Evolutionary conservation across 1,284 basidiomycete genomes (phyloP).

Genomic region (Puccinia triticina): DNA sequence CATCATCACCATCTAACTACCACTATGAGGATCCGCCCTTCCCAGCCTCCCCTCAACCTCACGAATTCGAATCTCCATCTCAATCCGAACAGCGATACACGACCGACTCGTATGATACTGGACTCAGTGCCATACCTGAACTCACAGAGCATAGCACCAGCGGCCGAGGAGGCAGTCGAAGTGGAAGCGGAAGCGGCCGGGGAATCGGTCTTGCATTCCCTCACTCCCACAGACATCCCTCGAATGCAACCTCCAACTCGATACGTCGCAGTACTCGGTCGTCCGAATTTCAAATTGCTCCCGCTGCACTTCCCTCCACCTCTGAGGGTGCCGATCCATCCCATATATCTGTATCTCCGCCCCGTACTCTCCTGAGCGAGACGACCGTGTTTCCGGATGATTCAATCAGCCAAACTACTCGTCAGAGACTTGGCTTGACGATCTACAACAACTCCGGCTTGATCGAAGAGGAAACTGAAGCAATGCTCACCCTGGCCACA

Average conservation of each 20-base stretch:
- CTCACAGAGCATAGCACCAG: slow-evolving; percentile 36
- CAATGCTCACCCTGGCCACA: background rate
- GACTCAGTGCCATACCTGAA: slow-evolving; percentile 44
- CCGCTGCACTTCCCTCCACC: background rate
- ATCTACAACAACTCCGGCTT: slow-evolving; percentile 16
- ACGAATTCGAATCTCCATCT: slow-evolving; percentile 24
- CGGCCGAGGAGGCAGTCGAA: slow-evolving; percentile 20
- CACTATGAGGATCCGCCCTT: background rate
- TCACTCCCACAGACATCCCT: slow-evolving; percentile 34
- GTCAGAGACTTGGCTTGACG: slow-evolving; percentile 21
- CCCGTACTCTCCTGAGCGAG: slow-evolving; percentile 2
- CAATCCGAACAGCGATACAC: slow-evolving; percentile 28
- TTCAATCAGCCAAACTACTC: slow-evolving; percentile 39
- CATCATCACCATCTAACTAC: background rate
- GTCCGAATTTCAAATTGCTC: slow-evolving; percentile 10
- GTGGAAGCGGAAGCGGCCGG: slow-evolving; percentile 14
- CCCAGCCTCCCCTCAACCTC: slow-evolving; percentile 34
- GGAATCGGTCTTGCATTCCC: background rate
- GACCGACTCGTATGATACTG: slow-evolving; percentile 34
- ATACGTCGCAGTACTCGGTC: slow-evolving; percentile 2
- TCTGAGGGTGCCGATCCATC: background rate
- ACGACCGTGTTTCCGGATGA: slow-evolving; percentile 38
- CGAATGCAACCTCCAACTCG: slow-evolving; percentile 35
- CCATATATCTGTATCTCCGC: slow-evolving; percentile 27
- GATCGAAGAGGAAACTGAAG: slow-evolving; percentile 34